phyloP scores from a whole-genome alignment of 2,329 filamentous ascomycete species.

The Aciculosporium take region DNA sequence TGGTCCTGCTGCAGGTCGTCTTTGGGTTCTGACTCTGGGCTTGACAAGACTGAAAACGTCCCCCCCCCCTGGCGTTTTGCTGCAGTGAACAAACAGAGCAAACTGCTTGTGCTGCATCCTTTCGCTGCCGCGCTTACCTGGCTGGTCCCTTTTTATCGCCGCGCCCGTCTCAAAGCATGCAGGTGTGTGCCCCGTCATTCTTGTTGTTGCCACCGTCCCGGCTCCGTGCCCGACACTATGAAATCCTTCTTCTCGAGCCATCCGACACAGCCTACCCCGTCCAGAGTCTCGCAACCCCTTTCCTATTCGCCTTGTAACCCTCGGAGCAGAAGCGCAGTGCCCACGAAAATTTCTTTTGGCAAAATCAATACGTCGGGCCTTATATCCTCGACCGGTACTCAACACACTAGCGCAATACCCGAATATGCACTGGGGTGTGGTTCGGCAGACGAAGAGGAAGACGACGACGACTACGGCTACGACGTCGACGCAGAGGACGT shows the following conservation, averaged over 20 bases:
- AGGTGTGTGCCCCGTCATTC: constrained; percentile 1
- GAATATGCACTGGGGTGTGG: constrained; percentile 4
- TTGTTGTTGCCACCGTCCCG: background rate
- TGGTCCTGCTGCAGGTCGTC: background rate
- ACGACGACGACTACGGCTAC: background rate
- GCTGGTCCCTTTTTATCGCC: constrained; percentile 1
- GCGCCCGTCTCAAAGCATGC: background rate
- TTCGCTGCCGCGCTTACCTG: background rate
- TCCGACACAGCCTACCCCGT: constrained; percentile 3
- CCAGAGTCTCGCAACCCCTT: constrained; percentile 1
- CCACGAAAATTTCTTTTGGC: background rate
- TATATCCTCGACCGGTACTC: background rate
- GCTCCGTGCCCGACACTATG: constrained; percentile 4
- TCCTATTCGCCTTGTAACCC: background rate
- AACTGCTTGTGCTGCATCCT: background rate
- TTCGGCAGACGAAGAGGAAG: background rate
- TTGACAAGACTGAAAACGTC: too few species aligned
- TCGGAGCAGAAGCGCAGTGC: background rate
- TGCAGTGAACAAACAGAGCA: background rate
- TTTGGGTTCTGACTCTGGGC: too few species aligned
- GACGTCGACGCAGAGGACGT: background rate
- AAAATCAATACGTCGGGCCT: background rate
- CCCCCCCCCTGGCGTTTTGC: background rate
- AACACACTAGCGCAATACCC: background rate
- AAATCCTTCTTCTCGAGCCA: constrained; percentile 7